phyloP scores from a whole-genome alignment of 257 asterid genomes.

The Przewalskia tangutica region DNA sequence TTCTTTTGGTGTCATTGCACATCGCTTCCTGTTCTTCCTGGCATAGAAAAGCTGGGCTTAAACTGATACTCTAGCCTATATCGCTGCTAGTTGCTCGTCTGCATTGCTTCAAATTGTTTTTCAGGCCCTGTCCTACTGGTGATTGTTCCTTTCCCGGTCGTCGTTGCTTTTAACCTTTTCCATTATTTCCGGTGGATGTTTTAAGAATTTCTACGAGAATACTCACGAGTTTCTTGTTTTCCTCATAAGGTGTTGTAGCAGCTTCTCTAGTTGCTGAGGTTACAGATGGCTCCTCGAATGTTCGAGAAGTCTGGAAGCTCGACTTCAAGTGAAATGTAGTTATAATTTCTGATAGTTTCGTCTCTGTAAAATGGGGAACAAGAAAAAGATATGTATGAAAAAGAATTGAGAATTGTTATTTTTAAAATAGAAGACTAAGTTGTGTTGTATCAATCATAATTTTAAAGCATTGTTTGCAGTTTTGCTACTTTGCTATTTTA shows the following conservation, averaged over 20 bases:
- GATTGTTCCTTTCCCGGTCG: not conserved
- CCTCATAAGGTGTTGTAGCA: conserved; percentile 42
- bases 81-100: not conserved
- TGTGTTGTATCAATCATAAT: not conserved
- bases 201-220: not conserved
- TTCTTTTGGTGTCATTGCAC: not conserved
- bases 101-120: not conserved
- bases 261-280: conserved; percentile 64
- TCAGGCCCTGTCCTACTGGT: not conserved
- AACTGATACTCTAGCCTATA: no score
- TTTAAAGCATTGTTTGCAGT: not conserved
- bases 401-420: not conserved
- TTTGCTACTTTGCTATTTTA: not conserved
- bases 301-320: conserved; percentile 90
- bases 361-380: not conserved
- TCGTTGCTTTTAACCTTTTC: not conserved
- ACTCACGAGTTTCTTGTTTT: not conserved
- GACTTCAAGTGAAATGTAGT: conserved; percentile 32
- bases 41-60: not conserved
- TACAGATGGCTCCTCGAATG: conserved; percentile 88
- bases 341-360: not conserved
- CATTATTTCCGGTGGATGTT: not conserved
- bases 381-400: not conserved
- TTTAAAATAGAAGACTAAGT: not conserved
- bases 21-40: not conserved